phyloP scores from a whole-genome alignment of 2,329 filamentous ascomycete species.

The Knufia petricola region DNA sequence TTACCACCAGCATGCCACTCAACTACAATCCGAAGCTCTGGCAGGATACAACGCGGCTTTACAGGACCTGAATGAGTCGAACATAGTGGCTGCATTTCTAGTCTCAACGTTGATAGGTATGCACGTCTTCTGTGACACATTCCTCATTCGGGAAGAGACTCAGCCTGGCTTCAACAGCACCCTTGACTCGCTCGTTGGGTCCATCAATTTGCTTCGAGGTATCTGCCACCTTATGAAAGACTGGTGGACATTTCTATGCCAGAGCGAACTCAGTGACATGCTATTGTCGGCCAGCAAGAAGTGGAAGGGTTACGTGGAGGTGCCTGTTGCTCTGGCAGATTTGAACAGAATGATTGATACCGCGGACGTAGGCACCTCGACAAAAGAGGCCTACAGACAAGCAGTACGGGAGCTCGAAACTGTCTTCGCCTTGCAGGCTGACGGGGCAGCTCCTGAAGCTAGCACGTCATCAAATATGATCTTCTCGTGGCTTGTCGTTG shows the following conservation, averaged over 20 bases:
- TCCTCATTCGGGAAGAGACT: conserved; percentile 29
- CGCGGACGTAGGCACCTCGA: conserved; percentile 9
- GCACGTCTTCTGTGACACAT: conserved; percentile 36
- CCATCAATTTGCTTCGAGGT: conserved; percentile 24
- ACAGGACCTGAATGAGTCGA: conserved; percentile 13
- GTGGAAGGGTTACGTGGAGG: neutral
- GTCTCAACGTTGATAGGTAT: conserved; percentile 17
- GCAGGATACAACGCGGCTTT: conserved; percentile 14
- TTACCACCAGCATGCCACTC: conserved; percentile 16
- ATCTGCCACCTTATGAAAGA: conserved; percentile 14
- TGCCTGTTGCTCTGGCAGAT: conserved; percentile 5
- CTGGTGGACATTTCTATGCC: conserved; percentile 9
- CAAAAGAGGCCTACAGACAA: conserved; percentile 12
- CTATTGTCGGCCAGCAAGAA: conserved; percentile 6
- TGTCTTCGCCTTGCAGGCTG: conserved; percentile 9
- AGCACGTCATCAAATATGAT: conserved; percentile 5
- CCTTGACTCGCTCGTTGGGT: conserved; percentile 22
- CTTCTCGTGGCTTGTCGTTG: conserved; percentile 14
- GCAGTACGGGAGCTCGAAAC: conserved; percentile 12
- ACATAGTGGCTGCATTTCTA: conserved; percentile 16
- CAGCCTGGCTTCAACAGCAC: conserved; percentile 29
- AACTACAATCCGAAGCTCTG: conserved; percentile 17
- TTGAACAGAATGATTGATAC: conserved; percentile 6
- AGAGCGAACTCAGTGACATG: conserved; percentile 12
- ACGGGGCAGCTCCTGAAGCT: neutral